Percentiles rank a stretch among this genome's conserved stretches.
Evolutionary conservation across 2,329 filamentous ascomycete species (phyloP).

Genomic region (Tolypocladium ophioglossoides): DNA sequence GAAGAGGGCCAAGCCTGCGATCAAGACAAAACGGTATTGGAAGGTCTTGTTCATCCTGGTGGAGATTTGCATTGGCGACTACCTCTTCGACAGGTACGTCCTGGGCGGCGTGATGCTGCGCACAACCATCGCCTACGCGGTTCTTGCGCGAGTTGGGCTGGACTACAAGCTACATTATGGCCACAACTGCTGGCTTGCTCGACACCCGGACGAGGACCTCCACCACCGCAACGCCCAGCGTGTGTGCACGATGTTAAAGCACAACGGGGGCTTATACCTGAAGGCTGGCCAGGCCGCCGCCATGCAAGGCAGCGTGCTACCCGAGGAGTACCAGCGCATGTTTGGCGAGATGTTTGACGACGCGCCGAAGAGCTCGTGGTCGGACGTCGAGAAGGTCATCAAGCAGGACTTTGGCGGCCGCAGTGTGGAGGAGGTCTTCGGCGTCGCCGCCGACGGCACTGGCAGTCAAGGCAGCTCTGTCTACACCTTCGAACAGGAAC

Average conservation of each 20-base stretch:
- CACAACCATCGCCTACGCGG: conserved; percentile 3
- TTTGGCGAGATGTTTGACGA: conserved; percentile 61
- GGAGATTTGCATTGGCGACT: background rate
- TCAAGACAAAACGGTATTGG: background rate
- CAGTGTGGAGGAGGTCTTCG: conserved; percentile 55
- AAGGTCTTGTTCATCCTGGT: background rate
- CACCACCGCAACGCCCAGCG: conserved; percentile 52
- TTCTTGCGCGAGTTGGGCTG: conserved; percentile 33
- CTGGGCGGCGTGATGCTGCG: conserved; percentile 10
- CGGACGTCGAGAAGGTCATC: conserved; percentile 51
- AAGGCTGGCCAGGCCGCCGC: conserved; percentile 64
- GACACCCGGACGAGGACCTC: conserved; percentile 27
- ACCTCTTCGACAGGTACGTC: background rate
- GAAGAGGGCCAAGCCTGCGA: background rate
- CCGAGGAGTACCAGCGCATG: conserved; percentile 58
- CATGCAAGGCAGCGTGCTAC: conserved; percentile 59
- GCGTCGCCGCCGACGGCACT: conserved; percentile 1
- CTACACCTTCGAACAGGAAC: background rate
- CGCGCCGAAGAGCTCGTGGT: conserved; percentile 57
- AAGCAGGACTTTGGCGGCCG: conserved; percentile 44
- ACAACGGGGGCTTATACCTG: conserved; percentile 58
- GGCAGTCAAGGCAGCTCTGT: background rate
- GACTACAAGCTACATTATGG: conserved; percentile 65
- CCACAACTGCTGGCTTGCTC: conserved; percentile 24
- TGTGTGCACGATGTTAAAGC: conserved; percentile 50